phyloP scores from a whole-genome alignment of 225 moss, liverwort and hornwort genomes.

The Pseudisothecium myosuroides region DNA sequence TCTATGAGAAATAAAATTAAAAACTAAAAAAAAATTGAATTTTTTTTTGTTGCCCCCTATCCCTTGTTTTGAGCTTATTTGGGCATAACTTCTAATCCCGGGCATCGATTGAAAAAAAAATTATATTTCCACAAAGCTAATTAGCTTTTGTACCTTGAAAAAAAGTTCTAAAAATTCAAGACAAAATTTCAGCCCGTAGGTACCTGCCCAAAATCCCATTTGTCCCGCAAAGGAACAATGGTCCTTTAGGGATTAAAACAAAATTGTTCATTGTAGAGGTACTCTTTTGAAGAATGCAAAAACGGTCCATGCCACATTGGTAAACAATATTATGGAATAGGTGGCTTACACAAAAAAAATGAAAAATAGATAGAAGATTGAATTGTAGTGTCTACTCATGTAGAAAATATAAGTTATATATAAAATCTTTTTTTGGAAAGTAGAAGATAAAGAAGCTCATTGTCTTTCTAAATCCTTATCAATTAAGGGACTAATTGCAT shows the following conservation, averaged over 20 bases:
- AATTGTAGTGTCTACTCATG: too few species aligned
- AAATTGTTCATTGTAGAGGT: fast-evolving
- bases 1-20: too few species aligned
- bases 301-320: fast-evolving
- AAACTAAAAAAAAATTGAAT: too few species aligned
- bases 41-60: too few species aligned
- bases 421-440: fast-evolving
- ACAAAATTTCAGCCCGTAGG: not conserved
- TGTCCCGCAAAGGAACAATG: too few species aligned
- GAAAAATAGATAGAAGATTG: not conserved
- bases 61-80: too few species aligned
- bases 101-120: not conserved
- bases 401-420: not conserved
- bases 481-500: not conserved
- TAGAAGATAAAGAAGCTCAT: too few species aligned
- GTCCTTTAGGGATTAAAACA: too few species aligned
- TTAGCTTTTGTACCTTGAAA: not conserved
- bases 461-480: not conserved
- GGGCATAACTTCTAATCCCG: fast-evolving
- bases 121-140: fast-evolving
- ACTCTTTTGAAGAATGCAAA: not conserved
- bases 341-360: not conserved
- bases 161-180: not conserved
- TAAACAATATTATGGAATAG: not conserved
- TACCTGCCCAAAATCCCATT: too few species aligned